Evolutionary conservation across 768 basidiomycete species (phyloP), one percentile per base, ranked within the genome.

Genomic region (Glaciozyma antarctica): DNA sequence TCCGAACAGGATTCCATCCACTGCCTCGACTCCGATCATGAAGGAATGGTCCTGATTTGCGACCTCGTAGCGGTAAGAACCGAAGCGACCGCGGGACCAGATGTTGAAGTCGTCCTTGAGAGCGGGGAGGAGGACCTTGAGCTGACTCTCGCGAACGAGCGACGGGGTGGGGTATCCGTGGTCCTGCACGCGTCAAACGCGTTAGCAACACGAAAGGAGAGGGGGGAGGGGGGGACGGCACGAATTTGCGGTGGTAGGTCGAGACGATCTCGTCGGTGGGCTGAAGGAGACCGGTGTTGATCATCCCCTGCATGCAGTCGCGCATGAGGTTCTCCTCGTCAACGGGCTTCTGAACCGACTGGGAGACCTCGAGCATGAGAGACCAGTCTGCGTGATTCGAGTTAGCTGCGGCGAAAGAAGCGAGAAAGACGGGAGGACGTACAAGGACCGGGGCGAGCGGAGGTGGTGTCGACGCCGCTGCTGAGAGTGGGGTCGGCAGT

Each of bases 361-460:
- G 73, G 58, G 76, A 77, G 24, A 78, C 77, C 68, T 78, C 77
- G 60, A 78, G 68, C 78, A 78, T 78, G 65, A 78, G 64, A 43
- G 73, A 74, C 78, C 77, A 78, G 73, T 78, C 75, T 44, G 74
- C 32, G 13, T 5, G 32, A 69, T 21, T 22, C 38, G 12, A 9
- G 26, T 38, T 2, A 51, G 55, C 55, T 53, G 15, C 7, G 32
- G 34, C 9, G 13, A 16, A 13, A 38, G 2, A 10, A n/a, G 38
- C 13, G 32, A 30, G 12, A n/a, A 10, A 30, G 52, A 55, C n/a
- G 22, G 28, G 28, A 49, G 13, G 16, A 64, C 63, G 55, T 12
- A 64, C 63, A 74, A 34, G 73, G 73, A 28, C 78, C 77, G 28
- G 57, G 58, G 54, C 74, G 71, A 56, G 70, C 70, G 15, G 74